Base-by-base conservation (phyloP, 2,329 filamentous ascomycete genomes). In the Fusarium floridanum region DNA sequence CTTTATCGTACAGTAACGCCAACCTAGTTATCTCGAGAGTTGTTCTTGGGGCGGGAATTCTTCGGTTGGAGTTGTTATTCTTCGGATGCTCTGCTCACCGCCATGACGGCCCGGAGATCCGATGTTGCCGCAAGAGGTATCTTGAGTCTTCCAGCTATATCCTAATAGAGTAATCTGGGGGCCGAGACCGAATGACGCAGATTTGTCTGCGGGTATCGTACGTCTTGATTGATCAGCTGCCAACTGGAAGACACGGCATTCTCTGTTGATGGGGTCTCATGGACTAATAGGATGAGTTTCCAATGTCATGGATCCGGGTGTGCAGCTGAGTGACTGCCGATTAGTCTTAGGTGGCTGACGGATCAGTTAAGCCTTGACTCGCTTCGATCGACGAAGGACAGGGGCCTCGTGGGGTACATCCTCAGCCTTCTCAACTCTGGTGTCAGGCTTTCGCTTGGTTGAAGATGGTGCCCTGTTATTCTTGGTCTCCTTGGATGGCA, bases 321-420 rank as follows among this genome's bases (percentile, higher is more conserved):
- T 32, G 39, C 45, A 62, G 45, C 34, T 65, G 29, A 24, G 16
- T 20, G 36, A 59, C 22, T 45, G 20, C 7, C 24, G 37, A 43
- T 29, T 8, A 55, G 60, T 70, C 39, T 37, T 37, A n/a, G 61
- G 57, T 57, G 55, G n/a, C 17, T 37, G 57, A 32, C 16, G 34
- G 22, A 36, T 39, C 27, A 57, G 29, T 57, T 76, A 78, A 24
- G 64, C 59, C 45, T 63, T 79, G n/a, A 66, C 59, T 64, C 77
- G 67, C 56, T 79, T 79, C 70, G 77, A 79, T 69, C 77, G 76
- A 53, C 77, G 73, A 34, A 78, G 76, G 12, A 50, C 36, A 48
- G 72, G 64, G 16, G 65, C 66, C 8, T 69, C 66, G 20, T 67
- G 67, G 55, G 65, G 69, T 50, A 75, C 60, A 27, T 79, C 70